phyloP scores from a whole-genome alignment of 2,329 filamentous ascomycete species.

The Orbilia oligospora region DNA sequence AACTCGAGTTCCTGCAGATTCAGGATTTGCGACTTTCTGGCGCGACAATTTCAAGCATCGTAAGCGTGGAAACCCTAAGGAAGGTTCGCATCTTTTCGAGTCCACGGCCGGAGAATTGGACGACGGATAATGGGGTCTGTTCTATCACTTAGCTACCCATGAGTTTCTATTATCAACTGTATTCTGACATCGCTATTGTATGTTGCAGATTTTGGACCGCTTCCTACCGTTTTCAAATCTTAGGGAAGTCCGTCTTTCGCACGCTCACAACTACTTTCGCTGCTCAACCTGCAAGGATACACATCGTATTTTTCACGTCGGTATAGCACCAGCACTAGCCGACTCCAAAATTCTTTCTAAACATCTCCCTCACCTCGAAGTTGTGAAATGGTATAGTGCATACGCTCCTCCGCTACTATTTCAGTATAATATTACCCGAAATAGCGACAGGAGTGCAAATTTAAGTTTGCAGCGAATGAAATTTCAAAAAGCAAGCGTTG shows the following conservation, averaged over 20 bases:
- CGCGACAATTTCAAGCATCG: constrained; percentile 3
- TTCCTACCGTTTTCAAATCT: constrained; percentile 32
- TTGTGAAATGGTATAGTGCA: constrained; percentile 33
- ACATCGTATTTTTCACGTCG: constrained; percentile 31
- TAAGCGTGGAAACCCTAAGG: constrained; percentile 7
- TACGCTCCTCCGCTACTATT: constrained; percentile 6
- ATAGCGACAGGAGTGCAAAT: not conserved
- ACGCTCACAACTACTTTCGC: constrained; percentile 11
- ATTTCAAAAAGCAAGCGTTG: constrained; percentile 1
- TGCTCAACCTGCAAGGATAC: constrained; percentile 3
- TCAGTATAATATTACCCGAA: constrained; percentile 18
- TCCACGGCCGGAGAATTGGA: constrained; percentile 13
- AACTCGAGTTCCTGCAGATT: not conserved
- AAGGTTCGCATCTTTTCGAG: constrained; percentile 11
- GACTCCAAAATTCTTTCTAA: constrained; percentile 9
- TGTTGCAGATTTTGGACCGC: constrained; percentile 16
- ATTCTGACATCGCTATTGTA: no score
- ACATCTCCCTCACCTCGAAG: constrained; percentile 3
- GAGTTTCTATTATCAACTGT: no score
- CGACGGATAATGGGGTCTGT: not conserved
- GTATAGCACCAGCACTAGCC: not conserved
- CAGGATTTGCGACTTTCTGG: not conserved
- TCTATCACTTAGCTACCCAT: not conserved
- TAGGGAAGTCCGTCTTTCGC: constrained; percentile 15
- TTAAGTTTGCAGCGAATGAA: constrained; percentile 1